Conservation (phyloP, 352 stramenopile species). For the Stephanocyclus meneghinianus region DNA sequence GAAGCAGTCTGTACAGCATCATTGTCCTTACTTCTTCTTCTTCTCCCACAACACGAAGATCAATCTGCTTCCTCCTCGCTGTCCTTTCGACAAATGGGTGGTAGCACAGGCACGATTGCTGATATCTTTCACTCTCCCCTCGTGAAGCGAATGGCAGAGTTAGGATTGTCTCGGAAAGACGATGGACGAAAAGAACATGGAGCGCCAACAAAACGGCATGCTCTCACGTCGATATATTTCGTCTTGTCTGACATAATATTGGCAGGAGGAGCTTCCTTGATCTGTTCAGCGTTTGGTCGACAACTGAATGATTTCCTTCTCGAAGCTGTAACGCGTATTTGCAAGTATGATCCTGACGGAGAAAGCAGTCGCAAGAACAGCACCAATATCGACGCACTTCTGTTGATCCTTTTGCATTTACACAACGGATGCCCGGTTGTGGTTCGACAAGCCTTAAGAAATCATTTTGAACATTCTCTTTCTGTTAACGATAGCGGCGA, state of each 20-base stretch:
- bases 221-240: slow-evolving; percentile 37
- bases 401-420: slow-evolving; percentile 49
- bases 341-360: slow-evolving; percentile 18
- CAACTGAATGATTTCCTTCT: slow-evolving; percentile 46
- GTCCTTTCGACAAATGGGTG: slow-evolving; percentile 56
- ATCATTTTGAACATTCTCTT: slow-evolving; percentile 28
- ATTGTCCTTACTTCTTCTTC: slow-evolving; percentile 47
- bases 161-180: slow-evolving; percentile 37
- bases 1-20: slow-evolving; percentile 45
- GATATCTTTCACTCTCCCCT: slow-evolving; percentile 54
- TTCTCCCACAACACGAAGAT: slow-evolving; percentile 33
- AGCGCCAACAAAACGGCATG: slow-evolving; percentile 13
- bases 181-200: slow-evolving; percentile 13
- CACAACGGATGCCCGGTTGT: slow-evolving; percentile 40
- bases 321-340: slow-evolving; percentile 30
- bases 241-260: slow-evolving; percentile 41
- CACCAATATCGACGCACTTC: slow-evolving; percentile 30
- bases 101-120: slow-evolving; percentile 33
- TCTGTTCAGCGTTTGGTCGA: slow-evolving; percentile 24
- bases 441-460: slow-evolving; percentile 42
- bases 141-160: slow-evolving; percentile 43
- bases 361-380: background rate
- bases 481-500: slow-evolving; percentile 1
- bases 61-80: slow-evolving; percentile 20
- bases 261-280: slow-evolving; percentile 29